Evolutionary conservation across 1,139 yeast genomes (phyloP).

Genomic region (Blastobotrys serpentis): DNA sequence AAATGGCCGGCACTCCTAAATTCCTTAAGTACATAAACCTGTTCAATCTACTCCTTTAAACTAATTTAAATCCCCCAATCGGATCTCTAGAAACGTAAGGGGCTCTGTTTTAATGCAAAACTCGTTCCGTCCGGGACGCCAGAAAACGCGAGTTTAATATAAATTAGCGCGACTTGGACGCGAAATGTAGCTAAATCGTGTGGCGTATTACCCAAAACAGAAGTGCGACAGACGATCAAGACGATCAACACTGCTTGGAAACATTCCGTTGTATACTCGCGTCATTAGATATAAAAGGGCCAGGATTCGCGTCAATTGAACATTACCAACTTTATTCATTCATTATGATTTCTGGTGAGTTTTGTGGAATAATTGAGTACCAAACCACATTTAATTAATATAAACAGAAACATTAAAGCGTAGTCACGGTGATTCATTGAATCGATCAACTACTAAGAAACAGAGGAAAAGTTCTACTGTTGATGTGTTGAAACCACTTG

Average conservation of each 20-base stretch:
- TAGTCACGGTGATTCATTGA: neutral
- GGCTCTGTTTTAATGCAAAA: neutral
- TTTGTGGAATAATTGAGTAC: neutral
- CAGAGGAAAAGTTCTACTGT: neutral
- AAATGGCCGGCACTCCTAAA: too few relatives aligned
- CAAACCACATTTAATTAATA: neutral
- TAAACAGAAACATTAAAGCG: conserved; percentile 2
- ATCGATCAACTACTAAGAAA: conserved; percentile 1
- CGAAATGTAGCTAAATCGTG: conserved; percentile 9
- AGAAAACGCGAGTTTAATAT: conserved; percentile 3
- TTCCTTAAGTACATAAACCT: too few relatives aligned
- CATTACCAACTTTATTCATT: neutral
- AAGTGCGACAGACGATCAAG: neutral
- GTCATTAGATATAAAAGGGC: conserved; percentile 3
- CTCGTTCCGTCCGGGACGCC: conserved; percentile 2
- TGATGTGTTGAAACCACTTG: conserved; percentile 1
- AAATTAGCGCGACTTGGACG: conserved; percentile 5
- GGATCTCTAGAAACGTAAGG: neutral
- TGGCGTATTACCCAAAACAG: conserved; percentile 2
- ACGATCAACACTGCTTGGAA: conserved; percentile 2
- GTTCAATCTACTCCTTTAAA: neutral
- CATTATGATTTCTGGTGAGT: conserved; percentile 6
- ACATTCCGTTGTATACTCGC: conserved; percentile 5
- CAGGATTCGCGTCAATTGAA: conserved; percentile 2
- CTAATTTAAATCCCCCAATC: neutral